Evolutionary conservation across 805 yeast species (phyloP).

Genomic region (Metschnikowia hibisci): DNA sequence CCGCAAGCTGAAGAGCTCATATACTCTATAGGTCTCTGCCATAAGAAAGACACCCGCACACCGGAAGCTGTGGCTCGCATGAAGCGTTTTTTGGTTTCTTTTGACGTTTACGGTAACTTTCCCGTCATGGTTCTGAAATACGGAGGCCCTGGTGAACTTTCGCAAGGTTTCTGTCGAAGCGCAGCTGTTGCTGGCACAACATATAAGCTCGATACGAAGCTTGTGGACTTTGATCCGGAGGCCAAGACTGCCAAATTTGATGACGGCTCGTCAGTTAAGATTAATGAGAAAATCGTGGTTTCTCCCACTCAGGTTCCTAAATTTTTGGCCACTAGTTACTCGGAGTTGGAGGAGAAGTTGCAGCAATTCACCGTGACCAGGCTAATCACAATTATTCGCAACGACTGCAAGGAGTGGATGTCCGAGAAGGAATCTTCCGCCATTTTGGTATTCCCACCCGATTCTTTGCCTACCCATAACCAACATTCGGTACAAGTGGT

Average conservation of each 20-base stretch:
- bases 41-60: constrained; percentile 56
- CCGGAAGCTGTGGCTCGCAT: constrained; percentile 76
- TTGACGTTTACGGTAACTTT: constrained; percentile 90
- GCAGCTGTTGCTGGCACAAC: constrained; percentile 98
- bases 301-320: constrained; percentile 63
- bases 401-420: constrained; percentile 91
- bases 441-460: constrained; percentile 88
- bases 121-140: constrained; percentile 89
- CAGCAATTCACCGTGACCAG: constrained; percentile 59
- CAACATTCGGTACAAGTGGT: constrained; percentile 76
- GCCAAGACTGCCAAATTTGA: constrained; percentile 64
- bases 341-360: constrained; percentile 41
- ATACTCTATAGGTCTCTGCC: constrained; percentile 79
- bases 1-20: constrained; percentile 82
- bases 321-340: constrained; percentile 39
- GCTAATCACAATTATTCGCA: constrained; percentile 75
- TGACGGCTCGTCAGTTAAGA: constrained; percentile 72
- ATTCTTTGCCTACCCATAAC: constrained; percentile 64
- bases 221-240: constrained; percentile 61
- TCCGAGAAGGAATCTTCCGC: constrained; percentile 79
- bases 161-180: constrained; percentile 95
- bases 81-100: constrained; percentile 75
- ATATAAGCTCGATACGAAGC: constrained; percentile 71
- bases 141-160: constrained; percentile 93
- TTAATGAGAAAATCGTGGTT: constrained; percentile 74